A percentile compares a stretch with the other conserved stretches of the same genome.
These are phyloP conservation scores for Aspergillaceae sp. DNA, from an alignment of 2,329 filamentous ascomycete genomes.

Conservation along the genomic window DNA sequence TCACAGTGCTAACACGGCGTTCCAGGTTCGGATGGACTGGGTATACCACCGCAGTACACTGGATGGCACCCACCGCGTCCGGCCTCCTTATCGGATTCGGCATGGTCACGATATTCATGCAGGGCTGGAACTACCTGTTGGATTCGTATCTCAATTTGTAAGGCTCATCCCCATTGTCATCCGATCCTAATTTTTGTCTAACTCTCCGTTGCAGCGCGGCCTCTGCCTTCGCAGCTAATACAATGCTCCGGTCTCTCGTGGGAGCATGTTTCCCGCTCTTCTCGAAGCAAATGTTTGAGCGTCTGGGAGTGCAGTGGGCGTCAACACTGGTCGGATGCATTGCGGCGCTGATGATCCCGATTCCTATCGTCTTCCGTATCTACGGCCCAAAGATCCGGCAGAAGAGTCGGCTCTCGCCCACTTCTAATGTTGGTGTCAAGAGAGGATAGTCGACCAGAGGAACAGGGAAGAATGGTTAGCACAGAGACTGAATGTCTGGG, in stretches of 20 bases:
- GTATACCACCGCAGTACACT: slow-evolving; percentile 11
- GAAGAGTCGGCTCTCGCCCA: slow-evolving; percentile 12
- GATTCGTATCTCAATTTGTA: slow-evolving; percentile 15
- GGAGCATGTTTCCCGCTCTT: slow-evolving; percentile 15
- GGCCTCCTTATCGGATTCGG: slow-evolving; percentile 17
- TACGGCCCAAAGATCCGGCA: slow-evolving; percentile 9
- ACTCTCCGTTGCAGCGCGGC: slow-evolving; percentile 8
- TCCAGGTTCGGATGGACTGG: slow-evolving; percentile 20
- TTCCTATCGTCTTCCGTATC: slow-evolving; percentile 12
- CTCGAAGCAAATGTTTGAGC: slow-evolving; percentile 15
- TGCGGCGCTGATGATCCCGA: slow-evolving; percentile 15
- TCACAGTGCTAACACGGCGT: background rate
- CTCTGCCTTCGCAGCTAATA: slow-evolving; percentile 15
- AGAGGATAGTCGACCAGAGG: too few relatives aligned
- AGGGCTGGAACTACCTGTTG: slow-evolving; percentile 15
- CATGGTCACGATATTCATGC: slow-evolving; percentile 17
- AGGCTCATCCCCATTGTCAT: background rate
- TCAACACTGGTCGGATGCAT: slow-evolving; percentile 13
- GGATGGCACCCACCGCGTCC: slow-evolving; percentile 15
- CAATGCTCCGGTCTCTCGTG: slow-evolving; percentile 16
- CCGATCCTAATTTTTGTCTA: background rate
- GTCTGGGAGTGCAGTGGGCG: slow-evolving; percentile 16
- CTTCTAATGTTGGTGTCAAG: background rate
- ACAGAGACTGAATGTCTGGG: too few relatives aligned
- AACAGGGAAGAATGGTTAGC: too few relatives aligned